Evolutionary conservation across 2,329 filamentous ascomycete genomes (phyloP).

Genomic region (Alternaria novae-zelandiae): DNA sequence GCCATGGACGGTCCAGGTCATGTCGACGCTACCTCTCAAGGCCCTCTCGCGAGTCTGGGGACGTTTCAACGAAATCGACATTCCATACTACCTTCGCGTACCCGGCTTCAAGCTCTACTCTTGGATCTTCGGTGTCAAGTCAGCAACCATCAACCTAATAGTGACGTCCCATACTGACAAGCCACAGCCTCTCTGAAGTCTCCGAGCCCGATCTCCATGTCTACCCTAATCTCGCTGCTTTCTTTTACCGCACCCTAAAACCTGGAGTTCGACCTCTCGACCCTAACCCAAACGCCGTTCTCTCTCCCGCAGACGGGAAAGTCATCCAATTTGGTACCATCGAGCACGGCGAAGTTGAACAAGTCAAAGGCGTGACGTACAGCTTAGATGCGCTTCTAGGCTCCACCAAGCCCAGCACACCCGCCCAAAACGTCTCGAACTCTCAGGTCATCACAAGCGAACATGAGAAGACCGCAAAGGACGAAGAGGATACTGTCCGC

Average conservation of each 20-base stretch:
- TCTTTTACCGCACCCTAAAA: constrained; percentile 96
- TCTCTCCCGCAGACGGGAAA: constrained; percentile 89
- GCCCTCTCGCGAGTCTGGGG: constrained; percentile 90
- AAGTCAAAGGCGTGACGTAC: constrained; percentile 99
- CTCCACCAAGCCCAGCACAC: constrained; percentile 48
- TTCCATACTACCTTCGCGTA: constrained; percentile 85
- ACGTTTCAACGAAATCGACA: constrained; percentile 84
- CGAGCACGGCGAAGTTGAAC: constrained; percentile 91
- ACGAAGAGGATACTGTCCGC: constrained; percentile 69
- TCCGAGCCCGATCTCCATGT: constrained; percentile 85
- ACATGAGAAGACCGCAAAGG: constrained; percentile 40
- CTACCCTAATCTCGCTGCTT: constrained; percentile 92
- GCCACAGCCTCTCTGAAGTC: constrained; percentile 76
- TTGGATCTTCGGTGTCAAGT: constrained; percentile 87
- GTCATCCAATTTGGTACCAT: constrained; percentile 93
- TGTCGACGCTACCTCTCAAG: constrained; percentile 91
- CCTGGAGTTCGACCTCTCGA: constrained; percentile 86
- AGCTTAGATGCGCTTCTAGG: constrained; percentile 92
- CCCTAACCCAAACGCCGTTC: constrained; percentile 75
- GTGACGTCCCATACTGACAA: constrained; percentile 9
- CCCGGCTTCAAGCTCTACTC: constrained; percentile 93
- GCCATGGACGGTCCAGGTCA: constrained; percentile 91
- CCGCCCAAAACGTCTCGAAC: constrained; percentile 48
- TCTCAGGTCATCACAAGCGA: constrained; percentile 27
- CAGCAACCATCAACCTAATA: constrained; percentile 13